These are phyloP conservation scores for Aureobasidium zeae DNA, from an alignment of 2,329 filamentous ascomycete genomes.

Conservation along the genomic window DNA sequence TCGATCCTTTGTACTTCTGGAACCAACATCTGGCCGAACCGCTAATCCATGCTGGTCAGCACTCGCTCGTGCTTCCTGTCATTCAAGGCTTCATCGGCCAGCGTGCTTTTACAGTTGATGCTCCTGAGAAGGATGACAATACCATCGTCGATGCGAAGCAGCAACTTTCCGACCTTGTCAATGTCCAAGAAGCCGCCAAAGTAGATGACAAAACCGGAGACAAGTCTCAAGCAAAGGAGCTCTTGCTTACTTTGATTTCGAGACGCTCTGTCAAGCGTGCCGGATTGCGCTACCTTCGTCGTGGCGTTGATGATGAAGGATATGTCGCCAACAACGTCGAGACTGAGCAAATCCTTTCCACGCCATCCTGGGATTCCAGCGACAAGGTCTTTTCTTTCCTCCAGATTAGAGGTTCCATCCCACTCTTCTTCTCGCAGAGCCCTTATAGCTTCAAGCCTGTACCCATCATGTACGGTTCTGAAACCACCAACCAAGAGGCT, in stretches of 20 bases:
- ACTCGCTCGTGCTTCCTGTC: constrained; percentile 65
- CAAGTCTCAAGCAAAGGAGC: constrained; percentile 34
- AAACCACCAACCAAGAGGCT: constrained; percentile 66
- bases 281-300: constrained; percentile 78
- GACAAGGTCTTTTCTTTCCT: constrained; percentile 69
- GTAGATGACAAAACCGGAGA: constrained; percentile 17
- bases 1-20: constrained; percentile 82
- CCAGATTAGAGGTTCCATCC: constrained; percentile 84
- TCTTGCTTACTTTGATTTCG: constrained; percentile 85
- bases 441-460: constrained; percentile 88
- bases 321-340: constrained; percentile 85
- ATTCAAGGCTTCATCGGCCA: constrained; percentile 95
- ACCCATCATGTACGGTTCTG: constrained; percentile 71
- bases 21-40: constrained; percentile 66
- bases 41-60: constrained; percentile 64
- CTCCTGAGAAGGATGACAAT: constrained; percentile 23
- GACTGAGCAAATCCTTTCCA: constrained; percentile 85
- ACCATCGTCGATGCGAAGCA: constrained; percentile 22
- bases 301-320: constrained; percentile 84
- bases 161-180: constrained; percentile 19
- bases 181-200: constrained; percentile 17
- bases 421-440: constrained; percentile 88
- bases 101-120: constrained; percentile 53
- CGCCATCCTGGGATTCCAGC: constrained; percentile 52
- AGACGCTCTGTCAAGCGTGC: constrained; percentile 77